These are phyloP conservation scores for Tubosaeta sp. DNA, from an alignment of 768 basidiomycete species.

Conservation along the genomic window DNA sequence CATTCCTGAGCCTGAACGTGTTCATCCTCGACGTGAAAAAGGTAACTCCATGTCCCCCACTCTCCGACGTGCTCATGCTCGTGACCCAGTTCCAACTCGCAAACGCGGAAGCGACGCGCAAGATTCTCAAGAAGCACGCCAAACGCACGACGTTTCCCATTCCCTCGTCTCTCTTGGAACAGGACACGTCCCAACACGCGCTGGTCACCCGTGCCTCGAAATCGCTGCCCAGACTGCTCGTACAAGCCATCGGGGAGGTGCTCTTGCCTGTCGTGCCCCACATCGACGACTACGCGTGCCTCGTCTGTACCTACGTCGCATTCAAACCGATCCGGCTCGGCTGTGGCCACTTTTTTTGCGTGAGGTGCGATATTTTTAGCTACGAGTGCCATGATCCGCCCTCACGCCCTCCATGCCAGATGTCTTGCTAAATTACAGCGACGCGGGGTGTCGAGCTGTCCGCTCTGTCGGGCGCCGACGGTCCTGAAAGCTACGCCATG, in stretches of 20 bases:
- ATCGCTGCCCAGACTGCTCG: conserved; percentile 58
- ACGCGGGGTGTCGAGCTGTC: conserved; percentile 68
- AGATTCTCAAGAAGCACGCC: conserved; percentile 92
- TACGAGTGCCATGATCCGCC: background rate
- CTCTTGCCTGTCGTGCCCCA: conserved; percentile 78
- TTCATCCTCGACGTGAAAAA: conserved; percentile 80
- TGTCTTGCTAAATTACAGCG: conserved; percentile 92
- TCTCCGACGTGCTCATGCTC: background rate
- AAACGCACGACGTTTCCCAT: conserved; percentile 83
- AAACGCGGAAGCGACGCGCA: conserved; percentile 85
- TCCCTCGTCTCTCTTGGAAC: conserved; percentile 31
- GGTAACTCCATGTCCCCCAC: conserved; percentile 33
- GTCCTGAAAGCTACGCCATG: conserved; percentile 75
- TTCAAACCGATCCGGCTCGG: conserved; percentile 85
- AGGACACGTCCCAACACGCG: conserved; percentile 26
- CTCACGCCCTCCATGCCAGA: conserved; percentile 20
- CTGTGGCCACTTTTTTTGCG: conserved; percentile 79
- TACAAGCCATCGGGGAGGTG: conserved; percentile 78
- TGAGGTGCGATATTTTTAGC: conserved; percentile 38
- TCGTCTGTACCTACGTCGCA: conserved; percentile 85
- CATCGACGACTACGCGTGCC: conserved; percentile 80
- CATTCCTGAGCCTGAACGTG: conserved; percentile 72
- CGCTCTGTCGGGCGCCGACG: conserved; percentile 76
- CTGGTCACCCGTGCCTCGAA: conserved; percentile 25
- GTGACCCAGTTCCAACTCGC: conserved; percentile 63